A percentile compares a stretch with the other conserved stretches of the same genome.
phyloP scores from a whole-genome alignment of 116 monocot genomes.

The Phalaenopsis hybrid region DNA sequence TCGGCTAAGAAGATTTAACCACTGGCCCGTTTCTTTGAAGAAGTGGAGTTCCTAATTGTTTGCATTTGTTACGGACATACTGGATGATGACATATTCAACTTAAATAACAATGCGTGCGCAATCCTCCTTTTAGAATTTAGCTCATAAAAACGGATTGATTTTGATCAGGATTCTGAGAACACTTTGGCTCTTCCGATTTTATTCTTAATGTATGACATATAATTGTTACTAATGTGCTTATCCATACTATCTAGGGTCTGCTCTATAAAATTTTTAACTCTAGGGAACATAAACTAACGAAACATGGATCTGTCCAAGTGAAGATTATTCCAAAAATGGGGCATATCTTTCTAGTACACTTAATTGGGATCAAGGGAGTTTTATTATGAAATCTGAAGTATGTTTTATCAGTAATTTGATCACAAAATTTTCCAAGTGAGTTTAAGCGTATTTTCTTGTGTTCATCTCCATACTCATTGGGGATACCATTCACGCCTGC shows the following conservation, averaged over 20 bases:
- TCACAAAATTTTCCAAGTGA: not conserved
- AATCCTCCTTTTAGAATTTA: not conserved
- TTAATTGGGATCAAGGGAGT: not conserved
- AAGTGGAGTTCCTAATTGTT: not conserved
- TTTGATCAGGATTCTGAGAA: not conserved
- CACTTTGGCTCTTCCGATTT: not conserved
- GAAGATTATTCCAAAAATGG: not conserved
- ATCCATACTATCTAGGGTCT: not conserved
- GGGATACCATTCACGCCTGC: not conserved
- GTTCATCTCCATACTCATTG: not conserved
- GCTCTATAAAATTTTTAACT: not conserved
- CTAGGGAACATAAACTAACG: not conserved
- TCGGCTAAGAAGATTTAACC: not conserved
- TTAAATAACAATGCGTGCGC: not conserved
- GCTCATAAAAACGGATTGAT: not conserved
- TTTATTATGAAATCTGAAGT: not conserved
- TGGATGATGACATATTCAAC: not conserved
- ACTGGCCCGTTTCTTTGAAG: not conserved
- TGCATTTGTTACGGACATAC: no score
- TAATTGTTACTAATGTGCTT: not conserved
- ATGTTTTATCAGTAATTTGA: not conserved
- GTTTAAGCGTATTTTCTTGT: not conserved
- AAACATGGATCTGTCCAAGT: not conserved
- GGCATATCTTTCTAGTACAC: not conserved
- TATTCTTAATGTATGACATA: not conserved